Base-by-base conservation (phyloP, 164 flowering plant species). In the Chimonanthus praecox region DNA sequence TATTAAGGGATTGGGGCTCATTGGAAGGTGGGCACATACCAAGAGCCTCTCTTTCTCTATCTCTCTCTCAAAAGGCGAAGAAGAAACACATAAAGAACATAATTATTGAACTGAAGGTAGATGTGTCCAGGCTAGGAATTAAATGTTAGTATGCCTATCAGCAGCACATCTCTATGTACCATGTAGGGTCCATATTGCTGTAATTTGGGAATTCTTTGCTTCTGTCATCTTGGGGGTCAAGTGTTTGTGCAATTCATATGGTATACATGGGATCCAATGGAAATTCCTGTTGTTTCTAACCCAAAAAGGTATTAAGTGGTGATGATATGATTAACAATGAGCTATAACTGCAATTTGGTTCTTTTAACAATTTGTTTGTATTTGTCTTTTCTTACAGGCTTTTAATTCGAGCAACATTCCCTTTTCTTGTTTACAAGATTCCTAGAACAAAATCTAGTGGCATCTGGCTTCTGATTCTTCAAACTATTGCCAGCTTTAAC, bases 401-500 rank as follows among this genome's bases (percentile, higher is more conserved):
- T 74, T 78, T 90, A 15, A 60, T 70, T 3, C 82, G 87, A 44
- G 74, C 80, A 71, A 76, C 80, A 45, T 82, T 84, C 9, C 97
- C 95, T 5, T 88, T 81, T 78, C n/a, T 84, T 20, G 77, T 86
- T 74, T 87, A 85, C 83, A 88, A 87, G 79, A 75, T 83, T 83
- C 88, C 92, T 69, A 78, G 73, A 15, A 70, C 82, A 51, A 87
- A 84, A 79, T 82, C 87, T 67, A 88, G 91, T 76, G 80, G 84
- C 77, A 86, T 90, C 71, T 89, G 92, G 94, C 83, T 90, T 77
- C 83, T 87, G 16, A 77, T 83, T 3, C 79, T 90, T 80, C 97
- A 92, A 87, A 82, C 86, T 68, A 43, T 88, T 76, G 92, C 88
- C n/a, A 92, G 96, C 84, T 78, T 90, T 78, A 85, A 84, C 82